These are phyloP conservation scores for Aspergillus costaricaensis DNA, from an alignment of 2,329 filamentous ascomycete genomes.

Conservation along the genomic window DNA sequence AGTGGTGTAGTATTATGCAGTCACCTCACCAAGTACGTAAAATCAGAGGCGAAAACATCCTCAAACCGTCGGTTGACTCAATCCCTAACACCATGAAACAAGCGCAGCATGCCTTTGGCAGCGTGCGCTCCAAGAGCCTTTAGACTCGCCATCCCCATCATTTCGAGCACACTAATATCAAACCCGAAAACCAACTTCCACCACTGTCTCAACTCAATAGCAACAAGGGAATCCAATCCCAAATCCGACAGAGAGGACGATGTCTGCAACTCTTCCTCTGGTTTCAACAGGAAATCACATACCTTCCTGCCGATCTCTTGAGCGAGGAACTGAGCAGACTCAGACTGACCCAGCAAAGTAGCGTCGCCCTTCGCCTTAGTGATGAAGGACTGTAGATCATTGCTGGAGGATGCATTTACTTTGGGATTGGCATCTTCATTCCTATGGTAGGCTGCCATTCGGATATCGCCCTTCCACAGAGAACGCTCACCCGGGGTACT, in stretches of 20 bases:
- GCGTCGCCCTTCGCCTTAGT: neutral
- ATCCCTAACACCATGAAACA: neutral
- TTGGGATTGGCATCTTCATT: neutral
- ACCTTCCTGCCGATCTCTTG: slow-evolving; percentile 24
- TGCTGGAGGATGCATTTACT: no score
- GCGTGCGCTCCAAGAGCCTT: neutral
- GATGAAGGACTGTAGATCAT: neutral
- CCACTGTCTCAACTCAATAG: slow-evolving; percentile 33
- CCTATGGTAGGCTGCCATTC: slow-evolving; percentile 7
- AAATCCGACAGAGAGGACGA: slow-evolving; percentile 22
- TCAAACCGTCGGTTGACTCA: no score
- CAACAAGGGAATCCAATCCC: slow-evolving; percentile 33
- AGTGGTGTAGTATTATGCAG: no score
- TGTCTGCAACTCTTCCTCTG: slow-evolving; percentile 20
- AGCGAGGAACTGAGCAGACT: slow-evolving; percentile 13
- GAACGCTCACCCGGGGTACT: no score
- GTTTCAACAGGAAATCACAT: slow-evolving; percentile 21
- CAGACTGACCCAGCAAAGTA: neutral
- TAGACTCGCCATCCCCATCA: slow-evolving; percentile 18
- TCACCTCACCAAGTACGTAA: no score
- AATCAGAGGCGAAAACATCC: no score
- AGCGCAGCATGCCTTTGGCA: neutral
- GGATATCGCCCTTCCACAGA: neutral
- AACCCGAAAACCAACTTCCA: slow-evolving; percentile 19
- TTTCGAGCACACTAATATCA: slow-evolving; percentile 30